Evolutionary conservation across 1,284 basidiomycete species (phyloP).

Genomic region (Melanopsichium pennsylvanicum): DNA sequence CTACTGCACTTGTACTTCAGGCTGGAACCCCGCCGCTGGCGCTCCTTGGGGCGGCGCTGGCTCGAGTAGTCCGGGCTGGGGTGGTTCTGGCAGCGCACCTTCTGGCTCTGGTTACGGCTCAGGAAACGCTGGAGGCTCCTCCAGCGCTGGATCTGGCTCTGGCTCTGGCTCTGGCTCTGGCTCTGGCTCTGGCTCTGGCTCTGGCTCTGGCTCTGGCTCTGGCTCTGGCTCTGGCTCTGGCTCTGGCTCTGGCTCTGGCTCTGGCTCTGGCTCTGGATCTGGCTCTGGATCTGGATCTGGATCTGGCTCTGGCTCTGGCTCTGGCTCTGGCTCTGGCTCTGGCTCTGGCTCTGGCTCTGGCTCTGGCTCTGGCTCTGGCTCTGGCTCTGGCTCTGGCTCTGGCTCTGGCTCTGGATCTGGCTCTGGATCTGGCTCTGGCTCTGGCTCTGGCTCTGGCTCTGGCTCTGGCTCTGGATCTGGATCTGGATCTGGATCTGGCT

Average conservation of each 20-base stretch:
- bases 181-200: constrained; percentile 2
- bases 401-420: neutral
- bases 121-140: neutral
- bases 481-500: neutral
- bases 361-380: neutral
- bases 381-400: neutral
- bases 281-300: neutral
- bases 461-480: neutral
- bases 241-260: constrained; percentile 3
- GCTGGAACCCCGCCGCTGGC: constrained; percentile 5
- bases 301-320: neutral
- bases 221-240: constrained; percentile 7
- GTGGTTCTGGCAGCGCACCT: neutral
- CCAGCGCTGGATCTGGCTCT: neutral
- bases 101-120: neutral
- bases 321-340: neutral
- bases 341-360: neutral
- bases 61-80: neutral
- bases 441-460: neutral
- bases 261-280: no score
- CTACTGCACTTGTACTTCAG: constrained; percentile 33
- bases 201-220: constrained; percentile 2
- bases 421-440: neutral
- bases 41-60: constrained; percentile 8
- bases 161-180: constrained; percentile 4